These are phyloP conservation scores for Exophiala lecanii-corni DNA, from an alignment of 2,329 filamentous ascomycete species.

Conservation along the genomic window DNA sequence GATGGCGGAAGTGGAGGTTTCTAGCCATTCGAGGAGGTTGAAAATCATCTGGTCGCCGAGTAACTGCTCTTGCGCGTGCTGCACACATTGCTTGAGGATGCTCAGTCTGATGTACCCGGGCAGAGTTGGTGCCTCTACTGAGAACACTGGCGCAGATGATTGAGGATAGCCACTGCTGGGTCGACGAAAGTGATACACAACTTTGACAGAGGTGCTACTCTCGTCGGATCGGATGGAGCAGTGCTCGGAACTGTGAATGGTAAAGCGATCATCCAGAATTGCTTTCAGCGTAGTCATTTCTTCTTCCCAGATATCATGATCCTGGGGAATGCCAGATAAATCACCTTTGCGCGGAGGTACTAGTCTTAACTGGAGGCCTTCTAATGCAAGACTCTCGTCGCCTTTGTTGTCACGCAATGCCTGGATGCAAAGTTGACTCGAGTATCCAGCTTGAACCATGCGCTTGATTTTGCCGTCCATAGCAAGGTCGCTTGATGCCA, in stretches of 20 bases:
- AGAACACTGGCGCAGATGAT: constrained; percentile 54
- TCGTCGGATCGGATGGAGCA: constrained; percentile 68
- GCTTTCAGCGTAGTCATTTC: constrained; percentile 79
- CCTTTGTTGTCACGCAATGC: constrained; percentile 65
- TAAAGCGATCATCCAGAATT: constrained; percentile 74
- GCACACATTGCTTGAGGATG: constrained; percentile 70
- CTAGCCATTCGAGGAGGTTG: constrained; percentile 85
- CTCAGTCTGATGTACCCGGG: constrained; percentile 93
- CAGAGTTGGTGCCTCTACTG: constrained; percentile 52
- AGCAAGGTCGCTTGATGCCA: constrained; percentile 76
- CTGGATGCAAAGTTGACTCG: constrained; percentile 74
- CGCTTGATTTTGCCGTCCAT: constrained; percentile 78
- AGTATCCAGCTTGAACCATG: constrained; percentile 77
- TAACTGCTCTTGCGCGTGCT: constrained; percentile 65
- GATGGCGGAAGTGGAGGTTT: constrained; percentile 75
- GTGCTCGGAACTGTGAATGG: constrained; percentile 54
- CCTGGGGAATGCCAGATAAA: constrained; percentile 12
- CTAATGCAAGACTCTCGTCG: constrained; percentile 73
- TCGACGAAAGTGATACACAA: constrained; percentile 61
- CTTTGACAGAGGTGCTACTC: constrained; percentile 4
- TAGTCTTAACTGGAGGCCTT: constrained; percentile 69
- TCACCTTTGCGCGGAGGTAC: constrained; percentile 18
- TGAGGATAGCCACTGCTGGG: constrained; percentile 66
- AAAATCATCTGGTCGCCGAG: constrained; percentile 87
- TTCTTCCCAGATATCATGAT: constrained; percentile 68